Conservation (phyloP, 2,329 filamentous ascomycete genomes). For the Domatiomyces catenatus region DNA sequence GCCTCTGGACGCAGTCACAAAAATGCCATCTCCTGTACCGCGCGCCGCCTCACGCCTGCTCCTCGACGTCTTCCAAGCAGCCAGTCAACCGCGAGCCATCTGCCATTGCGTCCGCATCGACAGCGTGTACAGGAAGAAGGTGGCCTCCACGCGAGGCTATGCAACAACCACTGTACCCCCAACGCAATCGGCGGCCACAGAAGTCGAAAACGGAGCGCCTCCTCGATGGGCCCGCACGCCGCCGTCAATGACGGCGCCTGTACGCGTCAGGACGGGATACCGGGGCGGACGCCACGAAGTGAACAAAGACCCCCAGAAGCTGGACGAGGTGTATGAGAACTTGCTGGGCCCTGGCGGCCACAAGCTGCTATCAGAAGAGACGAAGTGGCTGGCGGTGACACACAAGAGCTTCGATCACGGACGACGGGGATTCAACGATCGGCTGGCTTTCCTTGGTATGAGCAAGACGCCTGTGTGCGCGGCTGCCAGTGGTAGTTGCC, state of each 20-base stretch:
- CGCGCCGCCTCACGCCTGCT: background rate
- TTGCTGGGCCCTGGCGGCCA: slow-evolving; percentile 62
- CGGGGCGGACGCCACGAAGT: slow-evolving; percentile 21
- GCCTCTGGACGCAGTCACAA: background rate
- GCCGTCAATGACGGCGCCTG: slow-evolving; percentile 51
- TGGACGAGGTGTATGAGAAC: slow-evolving; percentile 63
- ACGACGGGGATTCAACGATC: slow-evolving; percentile 83
- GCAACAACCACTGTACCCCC: background rate
- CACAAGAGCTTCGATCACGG: slow-evolving; percentile 98
- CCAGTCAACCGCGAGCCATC: background rate
- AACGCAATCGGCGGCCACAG: slow-evolving; percentile 1
- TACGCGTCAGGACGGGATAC: slow-evolving; percentile 22
- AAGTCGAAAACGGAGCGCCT: slow-evolving; percentile 7
- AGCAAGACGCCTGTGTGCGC: background rate
- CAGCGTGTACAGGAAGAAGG: background rate
- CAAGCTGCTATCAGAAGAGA: slow-evolving; percentile 65
- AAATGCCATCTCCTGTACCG: background rate
- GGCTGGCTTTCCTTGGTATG: slow-evolving; percentile 74
- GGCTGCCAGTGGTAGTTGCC: background rate
- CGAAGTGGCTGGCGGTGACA: slow-evolving; percentile 93
- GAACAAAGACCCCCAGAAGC: slow-evolving; percentile 56
- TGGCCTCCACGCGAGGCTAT: background rate
- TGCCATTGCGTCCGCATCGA: background rate
- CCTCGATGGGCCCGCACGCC: slow-evolving; percentile 61
- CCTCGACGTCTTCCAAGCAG: background rate